A percentile compares a stretch with the other conserved stretches of the same genome.
These are phyloP conservation scores for Candida fluviatilis DNA, from an alignment of 805 yeast species.

Conservation along the genomic window DNA sequence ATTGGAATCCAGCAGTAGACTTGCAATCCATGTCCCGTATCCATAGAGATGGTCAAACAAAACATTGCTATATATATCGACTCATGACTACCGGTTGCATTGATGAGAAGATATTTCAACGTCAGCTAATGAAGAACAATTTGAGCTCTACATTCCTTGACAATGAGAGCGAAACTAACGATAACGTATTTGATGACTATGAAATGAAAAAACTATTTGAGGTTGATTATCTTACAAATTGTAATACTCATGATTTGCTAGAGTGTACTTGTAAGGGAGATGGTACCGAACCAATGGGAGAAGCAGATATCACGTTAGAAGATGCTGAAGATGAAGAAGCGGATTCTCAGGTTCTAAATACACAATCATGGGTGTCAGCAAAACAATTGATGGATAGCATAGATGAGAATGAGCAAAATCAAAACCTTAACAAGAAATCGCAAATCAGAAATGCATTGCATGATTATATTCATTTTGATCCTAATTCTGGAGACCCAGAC, in stretches of 20 bases:
- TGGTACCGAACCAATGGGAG: constrained; percentile 33
- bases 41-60: constrained; percentile 88
- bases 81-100: constrained; percentile 83
- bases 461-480: constrained; percentile 63
- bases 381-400: constrained; percentile 35
- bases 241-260: constrained; percentile 77
- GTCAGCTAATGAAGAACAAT: constrained; percentile 82
- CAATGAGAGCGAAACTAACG: constrained; percentile 38
- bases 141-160: constrained; percentile 68
- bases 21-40: constrained; percentile 94
- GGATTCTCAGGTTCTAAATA: background rate
- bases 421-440: constrained; percentile 23
- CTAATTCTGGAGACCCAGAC: constrained; percentile 17
- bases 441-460: constrained; percentile 55
- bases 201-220: constrained; percentile 78
- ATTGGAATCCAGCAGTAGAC: constrained; percentile 95
- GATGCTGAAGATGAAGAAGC: constrained; percentile 16
- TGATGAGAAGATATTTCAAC: constrained; percentile 90
- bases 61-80: constrained; percentile 76
- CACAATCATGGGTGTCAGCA: constrained; percentile 50
- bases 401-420: constrained; percentile 21
- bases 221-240: constrained; percentile 42
- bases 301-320: constrained; percentile 9
- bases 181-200: constrained; percentile 61
- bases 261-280: constrained; percentile 58